phyloP scores from a whole-genome alignment of 2,329 filamentous ascomycete species.

The Aureobasidium pullulans region DNA sequence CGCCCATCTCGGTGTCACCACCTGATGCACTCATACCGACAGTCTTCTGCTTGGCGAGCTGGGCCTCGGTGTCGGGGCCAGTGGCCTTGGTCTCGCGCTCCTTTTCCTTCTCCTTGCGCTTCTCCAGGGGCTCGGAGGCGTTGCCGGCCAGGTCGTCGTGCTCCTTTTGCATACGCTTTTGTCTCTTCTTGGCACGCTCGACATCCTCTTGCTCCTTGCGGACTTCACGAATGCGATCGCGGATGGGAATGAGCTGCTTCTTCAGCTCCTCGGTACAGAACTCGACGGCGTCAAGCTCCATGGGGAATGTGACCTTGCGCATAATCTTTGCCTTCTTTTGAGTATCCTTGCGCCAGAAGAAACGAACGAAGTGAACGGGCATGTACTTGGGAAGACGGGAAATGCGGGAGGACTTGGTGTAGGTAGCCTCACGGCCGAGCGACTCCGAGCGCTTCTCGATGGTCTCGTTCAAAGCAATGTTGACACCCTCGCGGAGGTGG shows the following conservation, averaged over 20 bases:
- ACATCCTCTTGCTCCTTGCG: slow-evolving; percentile 92
- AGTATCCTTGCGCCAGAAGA: slow-evolving; percentile 93
- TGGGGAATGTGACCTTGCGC: slow-evolving; percentile 94
- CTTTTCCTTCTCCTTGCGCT: slow-evolving; percentile 73
- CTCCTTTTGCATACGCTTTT: slow-evolving; percentile 61
- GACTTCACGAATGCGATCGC: slow-evolving; percentile 91
- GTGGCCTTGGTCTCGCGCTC: slow-evolving; percentile 45
- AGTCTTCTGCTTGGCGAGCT: slow-evolving; percentile 41
- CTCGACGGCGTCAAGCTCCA: slow-evolving; percentile 86
- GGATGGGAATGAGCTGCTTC: slow-evolving; percentile 77
- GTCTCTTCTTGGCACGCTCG: slow-evolving; percentile 82
- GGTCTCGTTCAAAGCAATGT: slow-evolving; percentile 74
- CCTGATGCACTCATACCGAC: slow-evolving; percentile 37
- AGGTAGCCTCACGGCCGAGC: slow-evolving; percentile 70
- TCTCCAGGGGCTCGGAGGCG: slow-evolving; percentile 65
- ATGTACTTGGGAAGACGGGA: slow-evolving; percentile 88
- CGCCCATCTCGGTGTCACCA: slow-evolving; percentile 65
- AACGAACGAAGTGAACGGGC: slow-evolving; percentile 93
- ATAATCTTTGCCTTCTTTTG: slow-evolving; percentile 99
- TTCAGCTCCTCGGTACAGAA: slow-evolving; percentile 90
- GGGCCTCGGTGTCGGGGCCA: slow-evolving; percentile 32
- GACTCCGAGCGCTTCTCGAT: slow-evolving; percentile 81
- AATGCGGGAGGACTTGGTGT: slow-evolving; percentile 88
- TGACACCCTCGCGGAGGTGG: slow-evolving; percentile 81
- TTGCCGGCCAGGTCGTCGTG: slow-evolving; percentile 41